Evolutionary conservation across 2,329 filamentous ascomycete genomes (phyloP).

Genomic region (Periglandula ipomoeae): DNA sequence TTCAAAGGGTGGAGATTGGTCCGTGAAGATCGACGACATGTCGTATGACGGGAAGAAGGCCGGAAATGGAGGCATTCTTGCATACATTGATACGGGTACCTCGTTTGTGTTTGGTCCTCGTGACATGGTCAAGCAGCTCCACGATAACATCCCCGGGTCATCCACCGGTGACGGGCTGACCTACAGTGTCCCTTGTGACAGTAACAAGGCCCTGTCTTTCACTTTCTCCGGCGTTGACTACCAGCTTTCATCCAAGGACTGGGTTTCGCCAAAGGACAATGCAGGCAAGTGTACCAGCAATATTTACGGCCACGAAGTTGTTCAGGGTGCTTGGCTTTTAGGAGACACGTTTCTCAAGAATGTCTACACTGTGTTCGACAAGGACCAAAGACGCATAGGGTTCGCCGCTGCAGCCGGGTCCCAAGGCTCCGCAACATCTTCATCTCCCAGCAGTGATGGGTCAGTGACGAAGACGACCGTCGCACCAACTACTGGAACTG

Average conservation of each 20-base stretch:
- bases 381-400: slow-evolving; percentile 53
- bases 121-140: slow-evolving; percentile 56
- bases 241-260: slow-evolving; percentile 60
- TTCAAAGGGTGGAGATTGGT: slow-evolving; percentile 55
- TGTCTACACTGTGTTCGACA: slow-evolving; percentile 79
- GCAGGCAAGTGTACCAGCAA: slow-evolving; percentile 57
- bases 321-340: slow-evolving; percentile 63
- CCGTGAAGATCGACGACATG: slow-evolving; percentile 59
- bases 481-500: slow-evolving; percentile 2
- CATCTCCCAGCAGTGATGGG: not conserved
- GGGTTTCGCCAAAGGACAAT: slow-evolving; percentile 42
- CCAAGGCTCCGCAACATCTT: not conserved
- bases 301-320: slow-evolving; percentile 62
- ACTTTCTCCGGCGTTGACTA: slow-evolving; percentile 61
- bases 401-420: slow-evolving; percentile 10
- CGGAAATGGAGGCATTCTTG: slow-evolving; percentile 45
- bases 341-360: slow-evolving; percentile 85
- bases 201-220: slow-evolving; percentile 50
- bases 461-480: not conserved
- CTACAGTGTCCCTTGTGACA: slow-evolving; percentile 67
- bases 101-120: slow-evolving; percentile 67
- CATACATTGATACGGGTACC: slow-evolving; percentile 79
- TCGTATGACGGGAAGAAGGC: slow-evolving; percentile 50
- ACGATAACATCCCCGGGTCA: slow-evolving; percentile 57
- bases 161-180: slow-evolving; percentile 47